Base-by-base conservation (phyloP, 2,329 filamentous ascomycete genomes). In the Fusarium clavum region DNA sequence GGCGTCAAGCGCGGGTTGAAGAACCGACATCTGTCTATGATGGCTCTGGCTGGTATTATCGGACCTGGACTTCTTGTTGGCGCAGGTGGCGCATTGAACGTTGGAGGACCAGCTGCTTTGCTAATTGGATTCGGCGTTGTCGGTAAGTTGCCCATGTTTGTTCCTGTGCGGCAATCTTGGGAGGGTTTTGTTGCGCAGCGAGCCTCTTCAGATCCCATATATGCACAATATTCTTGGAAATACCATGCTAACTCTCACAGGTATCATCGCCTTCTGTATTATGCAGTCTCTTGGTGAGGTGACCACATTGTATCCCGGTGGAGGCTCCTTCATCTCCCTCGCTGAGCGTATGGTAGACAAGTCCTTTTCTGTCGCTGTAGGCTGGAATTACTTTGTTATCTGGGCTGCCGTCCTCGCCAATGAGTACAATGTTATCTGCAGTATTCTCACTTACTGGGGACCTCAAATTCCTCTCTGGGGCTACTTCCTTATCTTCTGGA, bases 211-310 rank as follows among this genome's bases (percentile, higher is more conserved):
- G 22, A 57, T 44, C 2, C 14, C 18, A 24, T 6, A 30, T 10
- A 22, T 25, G 40, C 18, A 43, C n/a, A 30, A 12, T 24, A 7
- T 18, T 10, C 13, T 13, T 22, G 22, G 18, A 22, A 30, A 9
- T n/a, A 1, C 16, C 47, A 49, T 29, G 24, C 72, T 78, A 47
- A 79, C 56, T 29, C 32, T 45, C 6, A 16, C 27, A 81, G 80
- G 80, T 54, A 85, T 93, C 67, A 87, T 94, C 62, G 91, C 91
- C 3, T 86, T 84, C 67, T 85, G 83, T 70, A 86, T 91, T 69
- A 93, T 92, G 88, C 91, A 93, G 82, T 91, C 88, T 7, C 81
- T 94, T 9, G 92, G 92, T 22, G 92, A 94, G 77, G 82, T 94
- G 73, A 92, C 91, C 5, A 93, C 91, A 9, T 80, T 93, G 3